These are phyloP conservation scores for Gastrolobium bilobum DNA, from an alignment of 306 rosid genomes.

Conservation along the genomic window DNA sequence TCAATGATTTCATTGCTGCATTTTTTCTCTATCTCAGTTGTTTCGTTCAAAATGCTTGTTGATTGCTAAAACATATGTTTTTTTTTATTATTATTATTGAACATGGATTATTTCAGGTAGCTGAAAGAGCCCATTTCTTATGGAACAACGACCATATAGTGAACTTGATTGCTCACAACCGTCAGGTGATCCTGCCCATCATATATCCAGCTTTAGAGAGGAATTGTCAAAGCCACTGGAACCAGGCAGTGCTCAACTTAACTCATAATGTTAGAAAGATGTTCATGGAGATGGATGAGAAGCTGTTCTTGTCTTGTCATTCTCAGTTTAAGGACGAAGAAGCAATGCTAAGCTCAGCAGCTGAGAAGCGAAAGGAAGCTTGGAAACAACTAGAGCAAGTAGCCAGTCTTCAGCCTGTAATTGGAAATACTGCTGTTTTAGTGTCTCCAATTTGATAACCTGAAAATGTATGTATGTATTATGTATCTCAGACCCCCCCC, in stretches of 20 bases:
- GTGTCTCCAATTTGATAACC: conserved; percentile 64
- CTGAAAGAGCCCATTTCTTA: conserved; percentile 96
- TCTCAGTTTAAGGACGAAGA: conserved; percentile 76
- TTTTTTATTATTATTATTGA: not conserved
- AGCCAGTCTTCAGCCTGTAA: conserved; percentile 78
- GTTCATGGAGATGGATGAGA: conserved; percentile 93
- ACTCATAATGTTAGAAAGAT: conserved; percentile 83
- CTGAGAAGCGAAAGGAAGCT: conserved; percentile 74
- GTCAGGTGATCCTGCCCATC: conserved; percentile 82
- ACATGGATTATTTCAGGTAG: conserved; percentile 71
- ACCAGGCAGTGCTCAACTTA: conserved; percentile 86
- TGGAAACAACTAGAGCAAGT: conserved; percentile 83
- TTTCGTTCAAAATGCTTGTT: conserved; percentile 37
- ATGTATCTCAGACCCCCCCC: conserved; percentile 32
- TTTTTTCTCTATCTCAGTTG: conserved; percentile 23
- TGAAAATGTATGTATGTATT: conserved; percentile 47
- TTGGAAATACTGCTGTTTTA: conserved; percentile 86
- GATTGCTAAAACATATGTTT: not conserved
- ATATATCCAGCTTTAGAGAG: conserved; percentile 83
- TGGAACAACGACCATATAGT: conserved; percentile 94
- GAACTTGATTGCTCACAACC: conserved; percentile 88
- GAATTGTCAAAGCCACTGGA: conserved; percentile 88
- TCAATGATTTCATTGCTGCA: not conserved
- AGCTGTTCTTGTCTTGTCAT: conserved; percentile 69
- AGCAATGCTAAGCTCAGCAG: conserved; percentile 54